Percentiles rank a stretch among this genome's conserved stretches.
These are phyloP conservation scores for Albatrellus sp. DNA, from an alignment of 1,284 basidiomycete species.

Conservation along the genomic window DNA sequence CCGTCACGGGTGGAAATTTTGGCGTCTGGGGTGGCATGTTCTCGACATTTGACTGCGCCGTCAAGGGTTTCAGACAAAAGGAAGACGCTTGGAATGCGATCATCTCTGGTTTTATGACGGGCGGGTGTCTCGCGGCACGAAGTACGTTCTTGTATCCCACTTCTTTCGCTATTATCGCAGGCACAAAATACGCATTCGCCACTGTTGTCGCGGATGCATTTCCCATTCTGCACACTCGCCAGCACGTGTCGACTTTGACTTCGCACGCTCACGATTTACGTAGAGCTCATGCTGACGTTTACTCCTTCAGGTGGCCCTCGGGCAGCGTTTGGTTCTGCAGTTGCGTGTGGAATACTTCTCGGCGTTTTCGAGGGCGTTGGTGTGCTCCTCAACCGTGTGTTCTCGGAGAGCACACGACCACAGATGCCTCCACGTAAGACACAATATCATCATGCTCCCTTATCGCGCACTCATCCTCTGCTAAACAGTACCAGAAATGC, in stretches of 20 bases:
- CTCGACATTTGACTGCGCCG: constrained; percentile 94
- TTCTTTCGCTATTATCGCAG: neutral
- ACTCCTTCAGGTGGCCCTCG: constrained; percentile 69
- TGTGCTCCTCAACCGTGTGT: constrained; percentile 73
- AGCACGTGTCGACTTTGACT: neutral
- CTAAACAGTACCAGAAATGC: no score
- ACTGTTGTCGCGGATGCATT: neutral
- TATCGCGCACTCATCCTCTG: neutral
- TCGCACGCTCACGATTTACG: no score
- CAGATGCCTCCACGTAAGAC: constrained; percentile 41
- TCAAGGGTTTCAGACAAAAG: constrained; percentile 96
- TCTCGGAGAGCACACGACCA: constrained; percentile 73
- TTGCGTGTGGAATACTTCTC: constrained; percentile 93
- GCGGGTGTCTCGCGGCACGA: constrained; percentile 89
- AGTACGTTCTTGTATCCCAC: constrained; percentile 44
- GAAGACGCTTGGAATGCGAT: constrained; percentile 99
- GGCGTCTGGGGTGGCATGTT: constrained; percentile 98
- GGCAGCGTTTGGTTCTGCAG: constrained; percentile 81
- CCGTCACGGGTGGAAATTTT: constrained; percentile 96
- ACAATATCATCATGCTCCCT: neutral
- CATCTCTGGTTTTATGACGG: constrained; percentile 95
- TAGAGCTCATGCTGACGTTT: constrained; percentile 6
- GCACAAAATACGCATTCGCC: no score
- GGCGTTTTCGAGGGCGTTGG: constrained; percentile 96
- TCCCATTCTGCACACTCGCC: neutral